These are phyloP conservation scores for Flaveria sonorensis DNA, from an alignment of 129 eudicot genomes.

Conservation along the genomic window DNA sequence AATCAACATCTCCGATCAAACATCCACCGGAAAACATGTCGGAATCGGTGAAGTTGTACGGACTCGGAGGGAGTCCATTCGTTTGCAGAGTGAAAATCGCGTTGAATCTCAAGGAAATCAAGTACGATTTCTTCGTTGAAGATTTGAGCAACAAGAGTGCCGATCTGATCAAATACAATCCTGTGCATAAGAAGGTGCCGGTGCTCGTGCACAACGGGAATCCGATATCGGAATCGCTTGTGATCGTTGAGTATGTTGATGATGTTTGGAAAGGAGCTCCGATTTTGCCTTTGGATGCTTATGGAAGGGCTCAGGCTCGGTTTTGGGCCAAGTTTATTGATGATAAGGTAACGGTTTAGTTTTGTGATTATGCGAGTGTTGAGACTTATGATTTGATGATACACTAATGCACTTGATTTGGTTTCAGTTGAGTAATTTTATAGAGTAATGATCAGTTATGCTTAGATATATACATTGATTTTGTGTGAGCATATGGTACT, in stretches of 20 bases:
- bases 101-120: not conserved
- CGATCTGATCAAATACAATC: not conserved
- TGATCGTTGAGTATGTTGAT: conserved; percentile 18
- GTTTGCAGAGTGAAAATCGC: not conserved
- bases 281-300: not conserved
- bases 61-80: not conserved
- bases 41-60: conserved; percentile 9
- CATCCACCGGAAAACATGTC: not conserved
- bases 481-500: no score
- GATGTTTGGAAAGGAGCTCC: not conserved
- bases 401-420: no score
- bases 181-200: not conserved
- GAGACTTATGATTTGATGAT: no score
- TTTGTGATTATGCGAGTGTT: no score
- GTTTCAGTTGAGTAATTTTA: no score
- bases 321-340: conserved; percentile 13
- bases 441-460: no score
- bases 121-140: not conserved
- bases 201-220: conserved; percentile 18
- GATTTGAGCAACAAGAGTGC: conserved; percentile 18
- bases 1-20: no score
- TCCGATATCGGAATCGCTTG: conserved; percentile 4
- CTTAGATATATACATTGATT: no score
- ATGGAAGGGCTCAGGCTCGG: conserved; percentile 1
- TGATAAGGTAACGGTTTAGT: conserved; percentile 9